Evolutionary conservation across 2,329 filamentous ascomycete species (phyloP).

Genomic region (Zymoseptoria ardabiliae): DNA sequence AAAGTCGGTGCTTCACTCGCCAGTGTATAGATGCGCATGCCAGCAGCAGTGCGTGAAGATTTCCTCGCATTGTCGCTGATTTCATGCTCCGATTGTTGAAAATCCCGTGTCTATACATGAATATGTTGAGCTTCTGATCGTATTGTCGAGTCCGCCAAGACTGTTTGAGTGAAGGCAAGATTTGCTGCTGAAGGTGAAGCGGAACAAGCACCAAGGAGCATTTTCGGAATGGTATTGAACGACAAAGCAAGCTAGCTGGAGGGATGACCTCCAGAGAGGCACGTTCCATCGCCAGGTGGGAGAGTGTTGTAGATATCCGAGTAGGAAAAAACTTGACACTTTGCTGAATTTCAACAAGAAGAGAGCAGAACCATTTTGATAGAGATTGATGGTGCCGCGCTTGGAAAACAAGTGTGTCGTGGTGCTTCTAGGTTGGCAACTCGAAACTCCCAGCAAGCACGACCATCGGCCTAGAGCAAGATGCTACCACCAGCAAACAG

Average conservation of each 20-base stretch:
- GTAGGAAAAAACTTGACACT: too few species aligned
- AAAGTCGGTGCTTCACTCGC: not conserved
- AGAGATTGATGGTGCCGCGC: too few species aligned
- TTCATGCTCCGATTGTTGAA: not conserved
- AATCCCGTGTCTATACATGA: not conserved
- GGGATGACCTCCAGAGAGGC: not conserved
- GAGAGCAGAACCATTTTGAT: too few species aligned
- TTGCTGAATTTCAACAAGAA: too few species aligned
- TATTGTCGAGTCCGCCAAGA: not conserved
- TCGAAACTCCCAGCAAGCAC: too few species aligned
- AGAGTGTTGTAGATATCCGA: too few species aligned
- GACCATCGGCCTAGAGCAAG: too few species aligned
- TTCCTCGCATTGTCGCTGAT: not conserved
- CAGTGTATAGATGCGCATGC: not conserved
- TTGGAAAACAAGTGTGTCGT: too few species aligned
- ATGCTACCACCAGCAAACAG: too few species aligned
- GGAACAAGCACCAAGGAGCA: not conserved
- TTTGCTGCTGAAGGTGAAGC: not conserved
- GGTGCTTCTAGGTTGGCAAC: too few species aligned
- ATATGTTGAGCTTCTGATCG: not conserved
- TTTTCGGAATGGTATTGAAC: too few species aligned
- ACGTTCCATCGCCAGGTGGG: not conserved
- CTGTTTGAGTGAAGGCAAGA: not conserved
- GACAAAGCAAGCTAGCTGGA: too few species aligned
- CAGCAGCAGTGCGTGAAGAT: not conserved